Conservation (phyloP, 768 basidiomycete species). For the Phaffia tasmanica region DNA sequence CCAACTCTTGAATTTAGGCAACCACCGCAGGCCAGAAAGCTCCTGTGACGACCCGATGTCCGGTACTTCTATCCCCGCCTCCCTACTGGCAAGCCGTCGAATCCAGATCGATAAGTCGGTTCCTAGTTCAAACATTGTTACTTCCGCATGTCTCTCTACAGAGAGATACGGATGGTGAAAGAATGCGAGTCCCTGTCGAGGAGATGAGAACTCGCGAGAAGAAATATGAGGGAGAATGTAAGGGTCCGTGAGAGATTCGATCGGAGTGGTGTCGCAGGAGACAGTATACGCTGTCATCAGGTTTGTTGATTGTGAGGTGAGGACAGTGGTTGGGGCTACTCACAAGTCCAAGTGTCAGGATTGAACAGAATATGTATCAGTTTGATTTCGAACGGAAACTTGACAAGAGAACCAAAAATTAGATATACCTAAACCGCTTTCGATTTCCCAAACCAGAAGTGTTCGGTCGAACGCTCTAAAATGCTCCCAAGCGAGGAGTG, state of each 20-base stretch:
- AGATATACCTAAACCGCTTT: conserved; percentile 2
- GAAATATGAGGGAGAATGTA: conserved; percentile 4
- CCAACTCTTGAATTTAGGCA: background rate
- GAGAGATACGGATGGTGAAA: conserved; percentile 17
- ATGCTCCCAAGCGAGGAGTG: conserved; percentile 19
- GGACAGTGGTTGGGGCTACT: conserved; percentile 13
- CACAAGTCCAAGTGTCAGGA: background rate
- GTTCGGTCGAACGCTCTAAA: conserved; percentile 16
- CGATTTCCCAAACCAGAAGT: conserved; percentile 5
- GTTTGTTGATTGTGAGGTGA: conserved; percentile 12
- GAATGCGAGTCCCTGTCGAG: conserved; percentile 5
- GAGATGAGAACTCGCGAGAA: background rate
- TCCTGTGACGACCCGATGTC: background rate
- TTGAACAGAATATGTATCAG: background rate
- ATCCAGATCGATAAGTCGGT: background rate
- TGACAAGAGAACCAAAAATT: background rate
- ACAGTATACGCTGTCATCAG: conserved; percentile 18
- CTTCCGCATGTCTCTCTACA: background rate
- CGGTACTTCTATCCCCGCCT: background rate
- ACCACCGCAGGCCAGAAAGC: conserved; percentile 5
- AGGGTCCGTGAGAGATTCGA: conserved; percentile 9
- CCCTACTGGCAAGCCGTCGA: conserved; percentile 7
- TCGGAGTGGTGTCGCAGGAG: background rate
- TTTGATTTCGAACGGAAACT: background rate
- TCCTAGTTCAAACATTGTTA: conserved; percentile 15